Evolutionary conservation across 495 filamentous ascomycete genomes (phyloP), one percentile per base, ranked within the genome.

Genomic region (Hypoxylon lienhwacheense): DNA sequence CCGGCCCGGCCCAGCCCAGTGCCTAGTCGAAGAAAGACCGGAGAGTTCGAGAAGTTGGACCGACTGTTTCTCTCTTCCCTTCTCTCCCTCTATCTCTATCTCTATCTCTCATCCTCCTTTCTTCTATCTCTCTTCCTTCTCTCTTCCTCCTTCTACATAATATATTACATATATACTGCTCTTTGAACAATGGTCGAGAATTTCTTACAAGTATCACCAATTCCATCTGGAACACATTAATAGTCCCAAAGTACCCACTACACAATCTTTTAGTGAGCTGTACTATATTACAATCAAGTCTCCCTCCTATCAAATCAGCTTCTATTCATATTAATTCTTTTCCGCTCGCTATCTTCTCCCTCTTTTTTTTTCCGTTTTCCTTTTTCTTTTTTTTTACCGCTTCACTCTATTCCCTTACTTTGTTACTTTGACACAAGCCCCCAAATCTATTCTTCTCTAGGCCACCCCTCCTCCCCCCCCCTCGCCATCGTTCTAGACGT

Each of bases 181-280:
- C n/a, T n/a, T n/a, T 40, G 17, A 42, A 43, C 40, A 24, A 55
- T 51, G 14, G 22, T 43, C 32, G 34, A 33, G 52, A 50, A 53
- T 43, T 49, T 51, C 52, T 34, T 53, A 29, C 47, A 53, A 57
- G 59, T 63, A 54, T 54, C 44, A 58, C 59, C 59, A 58, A 63
- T 63, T 57, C 59, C 26, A 55, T 40, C 59, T 63, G 59, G 59
- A 53, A 63, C 59, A 58, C 49, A 34, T 63, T 63, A 63, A 45
- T n/a, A 58, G 33, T 50, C 48, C 44, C n/a, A n/a, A 59, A 58
- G 59, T 63, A 63, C 59, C 59, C 59, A 59, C 59, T 48, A 54
- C 59, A 40, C 59, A 63, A 40, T 63, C 35, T 54, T 58, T 63
- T 63, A 63, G 59, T 63, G 59, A 63, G 59, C 43, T 46, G 59